Evolutionary conservation across 2,329 filamentous ascomycete species (phyloP).

Genomic region (Pseudopithomyces chartarum): DNA sequence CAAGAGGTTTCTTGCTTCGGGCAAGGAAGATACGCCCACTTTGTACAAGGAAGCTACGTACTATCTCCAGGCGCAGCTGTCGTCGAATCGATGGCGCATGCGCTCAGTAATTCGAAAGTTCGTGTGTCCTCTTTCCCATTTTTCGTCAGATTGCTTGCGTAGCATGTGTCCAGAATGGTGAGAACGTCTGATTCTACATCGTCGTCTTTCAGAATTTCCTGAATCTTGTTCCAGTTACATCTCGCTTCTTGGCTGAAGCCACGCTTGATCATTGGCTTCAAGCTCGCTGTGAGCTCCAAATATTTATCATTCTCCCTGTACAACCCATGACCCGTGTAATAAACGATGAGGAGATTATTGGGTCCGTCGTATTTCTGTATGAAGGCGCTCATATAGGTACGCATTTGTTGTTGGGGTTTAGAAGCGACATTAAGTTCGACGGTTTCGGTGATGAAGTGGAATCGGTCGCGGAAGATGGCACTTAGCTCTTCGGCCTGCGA

Average conservation of each 20-base stretch:
- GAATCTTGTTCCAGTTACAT: slow-evolving; percentile 43
- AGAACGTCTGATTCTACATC: slow-evolving; percentile 42
- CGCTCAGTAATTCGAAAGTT: slow-evolving; percentile 41
- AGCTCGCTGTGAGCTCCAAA: slow-evolving; percentile 32
- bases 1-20: too few relatives aligned
- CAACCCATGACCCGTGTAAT: slow-evolving; percentile 47
- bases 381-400: slow-evolving; percentile 32
- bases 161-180: slow-evolving; percentile 47
- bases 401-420: slow-evolving; percentile 43
- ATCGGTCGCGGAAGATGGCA: slow-evolving; percentile 31
- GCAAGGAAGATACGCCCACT: too few relatives aligned
- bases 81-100: slow-evolving; percentile 30
- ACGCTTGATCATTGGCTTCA: slow-evolving; percentile 15
- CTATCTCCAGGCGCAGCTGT: slow-evolving; percentile 33
- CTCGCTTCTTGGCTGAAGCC: slow-evolving; percentile 31
- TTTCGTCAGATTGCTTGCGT: slow-evolving; percentile 12
- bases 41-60: too few relatives aligned
- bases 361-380: slow-evolving; percentile 34
- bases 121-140: slow-evolving; percentile 12
- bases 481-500: slow-evolving; percentile 36
- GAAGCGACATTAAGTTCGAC: slow-evolving; percentile 38
- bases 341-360: slow-evolving; percentile 43
- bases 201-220: slow-evolving; percentile 32
- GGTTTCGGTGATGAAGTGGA: slow-evolving; percentile 36
- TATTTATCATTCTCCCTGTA: slow-evolving; percentile 26